Evolutionary conservation across 164 flowering plant species (phyloP).

Genomic region (Nelumbo lutea): DNA sequence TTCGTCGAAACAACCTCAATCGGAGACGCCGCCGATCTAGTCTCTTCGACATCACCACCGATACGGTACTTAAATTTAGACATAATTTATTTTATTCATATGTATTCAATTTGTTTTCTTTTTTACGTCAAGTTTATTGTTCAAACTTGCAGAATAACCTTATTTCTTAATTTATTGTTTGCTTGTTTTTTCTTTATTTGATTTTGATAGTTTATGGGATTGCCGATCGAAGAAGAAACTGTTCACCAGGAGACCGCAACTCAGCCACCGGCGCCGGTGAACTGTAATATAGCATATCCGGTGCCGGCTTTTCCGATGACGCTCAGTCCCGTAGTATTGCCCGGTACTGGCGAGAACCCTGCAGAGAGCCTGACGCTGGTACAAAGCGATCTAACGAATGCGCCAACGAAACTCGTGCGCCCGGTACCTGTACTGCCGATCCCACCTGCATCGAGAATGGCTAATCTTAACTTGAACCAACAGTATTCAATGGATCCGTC

Average conservation of each 20-base stretch:
- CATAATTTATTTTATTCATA: no score
- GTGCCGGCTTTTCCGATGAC: conserved; percentile 19
- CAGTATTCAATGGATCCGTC: conserved; percentile 20
- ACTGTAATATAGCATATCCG: conserved; percentile 16
- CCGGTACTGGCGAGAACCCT: conserved; percentile 16
- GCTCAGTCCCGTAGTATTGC: conserved; percentile 16
- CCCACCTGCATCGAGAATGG: conserved; percentile 54
- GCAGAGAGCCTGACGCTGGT: conserved; percentile 25
- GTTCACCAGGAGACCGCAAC: conserved; percentile 8
- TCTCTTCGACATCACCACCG: conserved; percentile 80
- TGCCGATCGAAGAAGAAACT: conserved; percentile 30
- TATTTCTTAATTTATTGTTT: neutral
- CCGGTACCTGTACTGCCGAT: conserved; percentile 40
- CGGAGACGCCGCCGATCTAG: conserved; percentile 71
- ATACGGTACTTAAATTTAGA: conserved; percentile 32
- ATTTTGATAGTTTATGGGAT: conserved; percentile 24
- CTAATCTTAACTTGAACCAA: conserved; percentile 42
- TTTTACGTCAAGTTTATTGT: no score
- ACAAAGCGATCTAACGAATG: conserved; percentile 6
- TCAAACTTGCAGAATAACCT: neutral
- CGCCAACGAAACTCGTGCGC: conserved; percentile 29
- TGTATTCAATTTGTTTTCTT: no score
- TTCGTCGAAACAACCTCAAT: conserved; percentile 49
- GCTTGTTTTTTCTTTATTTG: neutral
- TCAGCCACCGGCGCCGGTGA: conserved; percentile 10